Conservation (phyloP, 805 yeast species). For the Pichia occidentalis region DNA sequence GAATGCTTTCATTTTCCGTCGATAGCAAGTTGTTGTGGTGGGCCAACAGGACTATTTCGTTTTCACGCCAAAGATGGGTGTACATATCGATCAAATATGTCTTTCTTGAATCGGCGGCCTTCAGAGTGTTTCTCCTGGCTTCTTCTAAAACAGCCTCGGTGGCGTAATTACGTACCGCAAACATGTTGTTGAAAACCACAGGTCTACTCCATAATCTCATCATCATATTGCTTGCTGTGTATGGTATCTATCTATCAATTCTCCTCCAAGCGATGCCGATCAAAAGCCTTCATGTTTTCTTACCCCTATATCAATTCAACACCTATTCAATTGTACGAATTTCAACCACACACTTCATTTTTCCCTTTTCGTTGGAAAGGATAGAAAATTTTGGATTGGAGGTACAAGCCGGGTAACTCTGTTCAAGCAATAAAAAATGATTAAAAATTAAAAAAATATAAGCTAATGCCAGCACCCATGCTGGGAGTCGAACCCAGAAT, state of each 20-base stretch:
- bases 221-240: conserved; percentile 1
- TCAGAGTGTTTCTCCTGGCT: conserved; percentile 34
- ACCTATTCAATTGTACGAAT: no score
- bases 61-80: conserved; percentile 57
- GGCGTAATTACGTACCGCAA: conserved; percentile 8
- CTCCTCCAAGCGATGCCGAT: no score
- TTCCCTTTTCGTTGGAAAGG: no score
- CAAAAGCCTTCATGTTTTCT: no score
- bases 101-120: conserved; percentile 68
- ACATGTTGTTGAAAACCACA: neutral
- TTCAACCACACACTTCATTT: no score
- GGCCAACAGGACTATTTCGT: conserved; percentile 65
- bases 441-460: conserved; percentile 13
- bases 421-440: neutral
- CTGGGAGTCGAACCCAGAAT: conserved; percentile 59
- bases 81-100: conserved; percentile 80
- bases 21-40: conserved; percentile 82
- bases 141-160: conserved; percentile 5
- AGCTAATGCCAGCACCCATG: conserved; percentile 31
- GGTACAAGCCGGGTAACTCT: conserved; percentile 12
- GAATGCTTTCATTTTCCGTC: conserved; percentile 55
- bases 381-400: no score
- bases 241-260: no score
- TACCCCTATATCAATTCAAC: no score
- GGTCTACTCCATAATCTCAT: conserved; percentile 5